Evolutionary conservation across 805 yeast species (phyloP).

Genomic region (Candida xyloterini): DNA sequence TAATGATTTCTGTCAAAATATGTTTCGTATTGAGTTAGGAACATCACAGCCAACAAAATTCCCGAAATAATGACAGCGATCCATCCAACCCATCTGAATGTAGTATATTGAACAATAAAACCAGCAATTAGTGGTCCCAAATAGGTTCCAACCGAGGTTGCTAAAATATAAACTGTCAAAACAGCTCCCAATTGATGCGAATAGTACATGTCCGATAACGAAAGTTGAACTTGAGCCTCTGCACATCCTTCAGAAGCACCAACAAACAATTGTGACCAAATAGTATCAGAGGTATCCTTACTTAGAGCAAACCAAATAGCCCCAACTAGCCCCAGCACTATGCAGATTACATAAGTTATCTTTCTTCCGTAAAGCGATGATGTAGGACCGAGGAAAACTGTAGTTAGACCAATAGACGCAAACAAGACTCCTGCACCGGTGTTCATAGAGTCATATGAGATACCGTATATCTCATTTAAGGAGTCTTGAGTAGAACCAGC

Average conservation of each 20-base stretch:
- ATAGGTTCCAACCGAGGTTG: constrained; percentile 74
- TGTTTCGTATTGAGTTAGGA: constrained; percentile 71
- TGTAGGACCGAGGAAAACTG: constrained; percentile 63
- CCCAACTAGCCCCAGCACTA: constrained; percentile 58
- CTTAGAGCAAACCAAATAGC: constrained; percentile 69
- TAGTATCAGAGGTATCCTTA: constrained; percentile 53
- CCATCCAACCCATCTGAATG: constrained; percentile 83
- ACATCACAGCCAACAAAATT: constrained; percentile 47
- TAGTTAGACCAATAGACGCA: constrained; percentile 63
- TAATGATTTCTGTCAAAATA: constrained; percentile 54
- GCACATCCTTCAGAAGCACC: constrained; percentile 81
- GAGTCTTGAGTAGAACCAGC: constrained; percentile 72
- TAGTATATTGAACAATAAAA: constrained; percentile 54
- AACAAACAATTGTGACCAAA: constrained; percentile 76
- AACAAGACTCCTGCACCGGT: constrained; percentile 80
- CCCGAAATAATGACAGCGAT: constrained; percentile 63
- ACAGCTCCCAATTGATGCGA: constrained; percentile 74
- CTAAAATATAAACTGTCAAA: constrained; percentile 69
- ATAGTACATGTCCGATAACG: constrained; percentile 68
- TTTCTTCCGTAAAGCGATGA: constrained; percentile 69
- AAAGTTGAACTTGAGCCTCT: constrained; percentile 67
- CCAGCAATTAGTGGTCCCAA: constrained; percentile 80
- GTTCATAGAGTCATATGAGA: constrained; percentile 67
- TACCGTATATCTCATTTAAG: constrained; percentile 57
- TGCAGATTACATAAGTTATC: constrained; percentile 59